Percentiles rank a stretch among this genome's conserved stretches.
Evolutionary conservation across 2,329 filamentous ascomycete species (phyloP).

Genomic region (Aspergillus ochraceoroseus): DNA sequence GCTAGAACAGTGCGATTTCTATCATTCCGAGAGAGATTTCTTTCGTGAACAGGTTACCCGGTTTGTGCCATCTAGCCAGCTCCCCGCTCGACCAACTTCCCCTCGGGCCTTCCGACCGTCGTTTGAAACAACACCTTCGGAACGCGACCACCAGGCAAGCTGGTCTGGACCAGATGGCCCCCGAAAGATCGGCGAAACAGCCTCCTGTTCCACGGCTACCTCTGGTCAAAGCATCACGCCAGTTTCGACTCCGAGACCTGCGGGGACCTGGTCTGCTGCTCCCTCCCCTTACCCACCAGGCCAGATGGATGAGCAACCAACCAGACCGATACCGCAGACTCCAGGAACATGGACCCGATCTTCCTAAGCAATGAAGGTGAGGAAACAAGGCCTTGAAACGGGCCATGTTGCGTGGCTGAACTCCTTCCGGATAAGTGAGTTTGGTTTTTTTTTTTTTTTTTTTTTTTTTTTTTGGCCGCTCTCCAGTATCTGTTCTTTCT

Average conservation of each 20-base stretch:
- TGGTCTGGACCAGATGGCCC: slow-evolving; percentile 15
- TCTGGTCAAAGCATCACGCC: no score
- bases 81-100: slow-evolving; percentile 32
- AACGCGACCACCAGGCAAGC: slow-evolving; percentile 11
- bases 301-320: slow-evolving; percentile 14
- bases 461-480: no score
- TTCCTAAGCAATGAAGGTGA: slow-evolving; percentile 3
- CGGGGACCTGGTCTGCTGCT: slow-evolving; percentile 16
- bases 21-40: slow-evolving; percentile 40
- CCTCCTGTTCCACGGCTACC: background rate
- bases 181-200: slow-evolving; percentile 10
- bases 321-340: slow-evolving; percentile 17
- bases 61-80: slow-evolving; percentile 24
- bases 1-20: slow-evolving; percentile 37
- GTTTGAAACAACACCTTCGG: slow-evolving; percentile 10
- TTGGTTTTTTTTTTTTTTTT: no score
- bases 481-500: no score
- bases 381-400: background rate
- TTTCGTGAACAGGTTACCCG: slow-evolving; percentile 35
- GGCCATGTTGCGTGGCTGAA: background rate
- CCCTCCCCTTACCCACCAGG: slow-evolving; percentile 13
- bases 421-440: no score
- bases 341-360: slow-evolving; percentile 20
- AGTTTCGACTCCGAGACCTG: slow-evolving; percentile 8
- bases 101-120: slow-evolving; percentile 21